Evolutionary conservation across 495 filamentous ascomycete genomes (phyloP).

Genomic region (Aspergillus bridgeri): DNA sequence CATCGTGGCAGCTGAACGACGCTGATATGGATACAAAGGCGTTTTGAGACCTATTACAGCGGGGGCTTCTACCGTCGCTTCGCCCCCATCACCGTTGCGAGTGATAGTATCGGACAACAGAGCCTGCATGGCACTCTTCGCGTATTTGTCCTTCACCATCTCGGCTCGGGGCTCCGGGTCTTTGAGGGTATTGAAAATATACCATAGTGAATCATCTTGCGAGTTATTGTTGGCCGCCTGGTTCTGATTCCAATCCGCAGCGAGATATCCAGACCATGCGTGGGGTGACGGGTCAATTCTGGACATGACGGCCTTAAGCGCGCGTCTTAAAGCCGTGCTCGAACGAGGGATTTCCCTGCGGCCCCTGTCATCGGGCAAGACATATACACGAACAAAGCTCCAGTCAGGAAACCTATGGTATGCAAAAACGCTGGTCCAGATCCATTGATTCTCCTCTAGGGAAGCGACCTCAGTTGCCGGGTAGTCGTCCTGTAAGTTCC

Average conservation of each 20-base stretch:
- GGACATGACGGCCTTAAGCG: constrained; percentile 50
- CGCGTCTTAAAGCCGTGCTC: constrained; percentile 37
- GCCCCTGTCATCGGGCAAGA: constrained; percentile 65
- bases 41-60: constrained; percentile 62
- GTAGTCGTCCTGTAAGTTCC: constrained; percentile 8
- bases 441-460: constrained; percentile 32
- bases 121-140: constrained; percentile 56
- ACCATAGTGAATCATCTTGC: constrained; percentile 64
- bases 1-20: constrained; percentile 80
- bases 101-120: constrained; percentile 43
- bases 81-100: neutral
- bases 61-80: constrained; percentile 7
- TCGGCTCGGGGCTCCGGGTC: constrained; percentile 62
- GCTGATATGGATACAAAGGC: constrained; percentile 72
- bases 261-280: constrained; percentile 53
- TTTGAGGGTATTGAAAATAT: constrained; percentile 81
- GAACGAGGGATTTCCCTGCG: constrained; percentile 44
- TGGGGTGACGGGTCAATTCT: constrained; percentile 52
- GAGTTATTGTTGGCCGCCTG: constrained; percentile 8
- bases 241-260: neutral
- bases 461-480: constrained; percentile 21
- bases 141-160: constrained; percentile 51
- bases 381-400: constrained; percentile 52
- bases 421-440: constrained; percentile 20
- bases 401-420: constrained; percentile 15